Percentiles rank a stretch among this genome's conserved stretches.
Evolutionary conservation across 768 basidiomycete species (phyloP).

Genomic region (Pisolithus marmoratus): DNA sequence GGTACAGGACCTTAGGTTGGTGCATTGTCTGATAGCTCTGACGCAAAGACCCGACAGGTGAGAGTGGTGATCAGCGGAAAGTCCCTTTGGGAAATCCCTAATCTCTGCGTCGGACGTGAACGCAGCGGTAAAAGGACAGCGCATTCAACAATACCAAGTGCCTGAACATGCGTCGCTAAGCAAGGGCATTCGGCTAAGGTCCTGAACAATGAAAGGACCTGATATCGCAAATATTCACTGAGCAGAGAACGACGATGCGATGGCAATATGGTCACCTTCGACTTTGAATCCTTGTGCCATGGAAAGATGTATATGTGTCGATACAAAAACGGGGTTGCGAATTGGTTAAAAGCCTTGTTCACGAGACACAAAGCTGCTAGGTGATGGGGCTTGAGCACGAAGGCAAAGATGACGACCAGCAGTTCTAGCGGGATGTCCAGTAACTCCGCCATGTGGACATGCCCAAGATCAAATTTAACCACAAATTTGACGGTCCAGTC

Average conservation of each 20-base stretch:
- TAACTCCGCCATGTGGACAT: constrained; percentile 36
- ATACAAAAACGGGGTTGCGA: constrained; percentile 51
- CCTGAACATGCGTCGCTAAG: constrained; percentile 53
- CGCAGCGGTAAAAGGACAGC: neutral
- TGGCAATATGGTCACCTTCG: constrained; percentile 36
- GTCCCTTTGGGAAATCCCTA: constrained; percentile 63
- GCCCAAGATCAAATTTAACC: too few species aligned
- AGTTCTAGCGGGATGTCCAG: constrained; percentile 63
- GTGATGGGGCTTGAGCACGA: constrained; percentile 48
- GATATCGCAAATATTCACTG: neutral
- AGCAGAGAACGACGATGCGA: neutral
- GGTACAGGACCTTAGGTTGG: constrained; percentile 54
- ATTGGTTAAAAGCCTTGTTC: constrained; percentile 47
- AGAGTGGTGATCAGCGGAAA: constrained; percentile 26
- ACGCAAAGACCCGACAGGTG: constrained; percentile 37
- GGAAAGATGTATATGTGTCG: constrained; percentile 55
- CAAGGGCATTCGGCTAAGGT: constrained; percentile 51
- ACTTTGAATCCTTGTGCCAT: constrained; percentile 65
- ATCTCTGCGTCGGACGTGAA: constrained; percentile 42
- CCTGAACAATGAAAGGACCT: constrained; percentile 59
- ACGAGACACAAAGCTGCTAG: constrained; percentile 51
- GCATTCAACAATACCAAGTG: constrained; percentile 44
- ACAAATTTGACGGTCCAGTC: too few species aligned
- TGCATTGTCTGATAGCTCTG: constrained; percentile 54
- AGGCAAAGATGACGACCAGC: constrained; percentile 47